Percentiles rank a stretch among this genome's conserved stretches.
These are phyloP conservation scores for Cutaneotrichosporon curvatum DNA, from an alignment of 1,284 basidiomycete genomes.

Conservation along the genomic window DNA sequence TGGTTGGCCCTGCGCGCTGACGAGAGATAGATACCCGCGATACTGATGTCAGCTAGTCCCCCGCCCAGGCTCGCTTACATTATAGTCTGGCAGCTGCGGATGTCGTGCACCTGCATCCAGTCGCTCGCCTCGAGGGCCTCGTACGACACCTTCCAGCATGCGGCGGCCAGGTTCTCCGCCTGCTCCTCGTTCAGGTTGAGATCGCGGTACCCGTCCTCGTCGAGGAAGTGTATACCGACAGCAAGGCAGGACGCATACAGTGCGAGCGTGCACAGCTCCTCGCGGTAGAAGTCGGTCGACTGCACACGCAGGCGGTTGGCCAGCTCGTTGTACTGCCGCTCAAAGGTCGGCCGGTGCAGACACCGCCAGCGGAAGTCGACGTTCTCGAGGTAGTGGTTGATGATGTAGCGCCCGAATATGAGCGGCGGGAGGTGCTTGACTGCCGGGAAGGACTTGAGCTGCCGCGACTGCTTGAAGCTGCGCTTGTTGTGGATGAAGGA, in stretches of 20 bases:
- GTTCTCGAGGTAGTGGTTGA: constrained; percentile 15
- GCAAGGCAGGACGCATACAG: constrained; percentile 21
- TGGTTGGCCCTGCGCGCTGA: constrained; percentile 19
- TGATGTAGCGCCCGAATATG: constrained; percentile 18
- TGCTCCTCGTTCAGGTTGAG: constrained; percentile 29
- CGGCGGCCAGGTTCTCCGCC: constrained; percentile 25
- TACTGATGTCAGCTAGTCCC: constrained; percentile 7
- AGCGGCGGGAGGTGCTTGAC: constrained; percentile 7
- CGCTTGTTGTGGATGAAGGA: constrained; percentile 16
- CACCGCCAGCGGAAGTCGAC: constrained; percentile 21
- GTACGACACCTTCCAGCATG: constrained; percentile 22
- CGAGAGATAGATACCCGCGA: constrained; percentile 20
- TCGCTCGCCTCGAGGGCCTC: constrained; percentile 22
- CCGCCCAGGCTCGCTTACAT: constrained; percentile 9
- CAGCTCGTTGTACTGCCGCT: constrained; percentile 14
- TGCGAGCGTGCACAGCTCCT: constrained; percentile 19
- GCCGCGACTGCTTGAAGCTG: constrained; percentile 2
- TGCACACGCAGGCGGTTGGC: constrained; percentile 11
- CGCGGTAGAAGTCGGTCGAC: constrained; percentile 11
- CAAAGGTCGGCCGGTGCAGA: constrained; percentile 22
- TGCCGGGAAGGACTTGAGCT: constrained; percentile 13
- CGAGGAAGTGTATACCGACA: constrained; percentile 23
- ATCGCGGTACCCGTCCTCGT: constrained; percentile 18
- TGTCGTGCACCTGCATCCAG: constrained; percentile 28
- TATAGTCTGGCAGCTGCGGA: constrained; percentile 20